phyloP scores from a whole-genome alignment of 2,329 filamentous ascomycete species.

The Hypoxylon sp. region DNA sequence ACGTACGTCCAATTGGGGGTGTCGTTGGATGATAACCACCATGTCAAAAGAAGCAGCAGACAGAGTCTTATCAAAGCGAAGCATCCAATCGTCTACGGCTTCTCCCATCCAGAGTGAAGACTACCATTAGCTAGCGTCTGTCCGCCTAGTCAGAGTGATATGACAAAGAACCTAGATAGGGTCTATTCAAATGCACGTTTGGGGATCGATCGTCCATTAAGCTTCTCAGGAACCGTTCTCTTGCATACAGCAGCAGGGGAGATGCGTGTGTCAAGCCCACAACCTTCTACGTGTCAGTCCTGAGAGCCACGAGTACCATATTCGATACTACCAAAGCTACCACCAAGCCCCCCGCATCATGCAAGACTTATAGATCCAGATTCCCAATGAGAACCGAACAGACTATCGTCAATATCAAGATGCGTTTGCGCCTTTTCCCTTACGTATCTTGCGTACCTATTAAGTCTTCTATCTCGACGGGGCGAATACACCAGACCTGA shows the following conservation, averaged over 20 bases:
- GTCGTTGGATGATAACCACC: slow-evolving; percentile 17
- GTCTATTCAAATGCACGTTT: slow-evolving; percentile 34
- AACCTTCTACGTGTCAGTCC: slow-evolving; percentile 52
- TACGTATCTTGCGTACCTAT: slow-evolving; percentile 3
- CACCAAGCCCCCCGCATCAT: slow-evolving; percentile 38
- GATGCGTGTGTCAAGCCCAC: slow-evolving; percentile 41
- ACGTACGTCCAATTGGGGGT: slow-evolving; percentile 18
- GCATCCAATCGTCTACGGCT: slow-evolving; percentile 24
- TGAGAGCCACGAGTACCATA: slow-evolving; percentile 40
- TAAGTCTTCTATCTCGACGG: background rate
- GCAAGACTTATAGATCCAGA: slow-evolving; percentile 39
- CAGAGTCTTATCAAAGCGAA: slow-evolving; percentile 26
- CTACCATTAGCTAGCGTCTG: slow-evolving; percentile 21
- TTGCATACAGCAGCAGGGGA: slow-evolving; percentile 41
- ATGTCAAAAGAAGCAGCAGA: slow-evolving; percentile 13
- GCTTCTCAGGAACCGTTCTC: slow-evolving; percentile 40
- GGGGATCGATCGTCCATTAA: slow-evolving; percentile 40
- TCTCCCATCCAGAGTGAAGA: slow-evolving; percentile 18
- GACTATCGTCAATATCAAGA: slow-evolving; percentile 33
- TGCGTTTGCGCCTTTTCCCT: slow-evolving; percentile 29
- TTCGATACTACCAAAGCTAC: slow-evolving; percentile 36
- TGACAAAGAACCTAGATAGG: slow-evolving; percentile 26
- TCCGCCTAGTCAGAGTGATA: slow-evolving; percentile 25
- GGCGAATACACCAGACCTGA: slow-evolving; percentile 15
- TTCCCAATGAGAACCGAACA: slow-evolving; percentile 38